Conservation (phyloP, 2,329 filamentous ascomycete genomes). For the Monilinia vaccinii-corymbosi region DNA sequence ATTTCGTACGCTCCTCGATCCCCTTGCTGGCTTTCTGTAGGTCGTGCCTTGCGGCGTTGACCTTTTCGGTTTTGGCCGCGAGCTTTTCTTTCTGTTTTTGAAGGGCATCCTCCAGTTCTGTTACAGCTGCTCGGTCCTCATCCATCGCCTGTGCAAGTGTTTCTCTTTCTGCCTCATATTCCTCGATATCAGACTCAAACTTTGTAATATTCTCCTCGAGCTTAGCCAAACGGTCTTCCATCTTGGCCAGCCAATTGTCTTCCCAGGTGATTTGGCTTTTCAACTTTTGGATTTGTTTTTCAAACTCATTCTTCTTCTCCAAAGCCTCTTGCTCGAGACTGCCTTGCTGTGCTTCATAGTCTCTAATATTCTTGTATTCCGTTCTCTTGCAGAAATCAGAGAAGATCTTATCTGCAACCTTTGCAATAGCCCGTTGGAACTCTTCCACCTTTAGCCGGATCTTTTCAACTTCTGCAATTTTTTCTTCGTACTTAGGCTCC, state of each 20-base stretch:
- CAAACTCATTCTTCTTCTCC: slow-evolving; percentile 79
- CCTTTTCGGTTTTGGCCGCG: slow-evolving; percentile 60
- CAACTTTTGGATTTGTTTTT: slow-evolving; percentile 70
- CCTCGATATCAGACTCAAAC: slow-evolving; percentile 58
- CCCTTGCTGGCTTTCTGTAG: slow-evolving; percentile 77
- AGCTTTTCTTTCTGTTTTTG: slow-evolving; percentile 60
- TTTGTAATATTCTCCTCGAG: slow-evolving; percentile 59
- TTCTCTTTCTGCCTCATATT: slow-evolving; percentile 63
- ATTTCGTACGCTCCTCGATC: slow-evolving; percentile 66
- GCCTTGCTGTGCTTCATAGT: slow-evolving; percentile 89
- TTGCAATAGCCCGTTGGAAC: slow-evolving; percentile 57
- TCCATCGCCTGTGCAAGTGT: slow-evolving; percentile 66
- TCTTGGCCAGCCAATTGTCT: slow-evolving; percentile 42
- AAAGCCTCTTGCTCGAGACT: slow-evolving; percentile 83
- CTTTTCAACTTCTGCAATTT: slow-evolving; percentile 57
- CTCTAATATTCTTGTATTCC: slow-evolving; percentile 80
- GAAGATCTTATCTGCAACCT: slow-evolving; percentile 85
- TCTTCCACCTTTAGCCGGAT: slow-evolving; percentile 46
- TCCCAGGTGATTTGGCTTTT: slow-evolving; percentile 53
- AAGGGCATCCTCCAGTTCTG: slow-evolving; percentile 63
- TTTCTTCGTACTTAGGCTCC: slow-evolving; percentile 68
- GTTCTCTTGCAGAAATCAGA: slow-evolving; percentile 74
- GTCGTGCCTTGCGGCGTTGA: slow-evolving; percentile 69
- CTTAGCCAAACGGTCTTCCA: slow-evolving; percentile 57
- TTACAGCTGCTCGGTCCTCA: slow-evolving; percentile 65